phyloP scores from a whole-genome alignment of 2,329 filamentous ascomycete genomes.

The Didymella pinodella region DNA sequence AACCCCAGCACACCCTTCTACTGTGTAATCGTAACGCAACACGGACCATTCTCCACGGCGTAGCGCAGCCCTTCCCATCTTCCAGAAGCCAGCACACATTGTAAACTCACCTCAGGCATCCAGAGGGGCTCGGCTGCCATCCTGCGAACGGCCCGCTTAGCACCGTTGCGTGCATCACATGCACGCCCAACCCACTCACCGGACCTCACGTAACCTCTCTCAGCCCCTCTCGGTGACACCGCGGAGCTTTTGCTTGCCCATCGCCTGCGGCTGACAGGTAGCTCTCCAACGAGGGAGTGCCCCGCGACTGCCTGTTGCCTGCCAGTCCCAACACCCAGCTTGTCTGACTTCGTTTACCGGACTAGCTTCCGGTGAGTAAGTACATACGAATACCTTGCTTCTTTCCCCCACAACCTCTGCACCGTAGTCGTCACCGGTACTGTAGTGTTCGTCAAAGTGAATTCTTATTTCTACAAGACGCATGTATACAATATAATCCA shows the following conservation, averaged over 20 bases:
- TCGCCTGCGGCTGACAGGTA: conserved; percentile 11
- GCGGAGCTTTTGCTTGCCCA: not conserved
- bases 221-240: conserved; percentile 10
- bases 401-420: no score
- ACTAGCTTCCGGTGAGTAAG: not conserved
- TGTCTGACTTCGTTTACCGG: conserved; percentile 6
- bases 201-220: conserved; percentile 6
- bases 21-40: not conserved
- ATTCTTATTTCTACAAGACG: not conserved
- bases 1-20: not conserved
- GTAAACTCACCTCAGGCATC: not conserved
- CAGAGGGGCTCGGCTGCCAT: not conserved
- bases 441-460: not conserved
- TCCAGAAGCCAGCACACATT: conserved; percentile 1
- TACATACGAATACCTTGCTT: no score
- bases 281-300: not conserved
- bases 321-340: no score
- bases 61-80: conserved; percentile 1
- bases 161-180: conserved; percentile 7
- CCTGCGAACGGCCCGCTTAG: conserved; percentile 20
- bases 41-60: not conserved
- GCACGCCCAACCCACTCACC: conserved; percentile 9
- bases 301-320: not conserved
- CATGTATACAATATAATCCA: not conserved
- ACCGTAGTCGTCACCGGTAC: no score